Conservation (phyloP, 306 rosid species). For the Benincasa hispida region DNA sequence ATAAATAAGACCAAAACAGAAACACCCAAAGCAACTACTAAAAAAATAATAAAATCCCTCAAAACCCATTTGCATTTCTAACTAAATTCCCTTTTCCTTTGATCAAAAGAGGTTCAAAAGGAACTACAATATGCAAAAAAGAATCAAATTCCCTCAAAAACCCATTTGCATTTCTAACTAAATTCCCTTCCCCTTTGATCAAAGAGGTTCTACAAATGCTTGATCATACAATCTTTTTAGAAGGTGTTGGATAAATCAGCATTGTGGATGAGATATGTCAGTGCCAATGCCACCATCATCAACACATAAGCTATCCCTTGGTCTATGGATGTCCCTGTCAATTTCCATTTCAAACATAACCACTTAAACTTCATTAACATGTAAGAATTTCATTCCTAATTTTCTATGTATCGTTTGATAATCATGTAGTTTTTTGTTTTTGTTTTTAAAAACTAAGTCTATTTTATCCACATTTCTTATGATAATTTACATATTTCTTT, state of each 20-base stretch:
- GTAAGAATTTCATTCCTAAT: not conserved
- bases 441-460: too few species aligned
- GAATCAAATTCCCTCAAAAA: not conserved
- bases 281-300: constrained; percentile 65
- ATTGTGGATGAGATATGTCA: constrained; percentile 66
- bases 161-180: not conserved
- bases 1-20: not conserved
- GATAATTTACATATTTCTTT: too few species aligned
- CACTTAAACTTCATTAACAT: not conserved
- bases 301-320: constrained; percentile 73
- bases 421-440: too few species aligned
- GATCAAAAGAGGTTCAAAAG: not conserved
- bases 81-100: not conserved
- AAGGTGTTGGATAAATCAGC: constrained; percentile 28
- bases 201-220: not conserved
- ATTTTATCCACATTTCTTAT: too few species aligned
- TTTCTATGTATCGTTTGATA: too few species aligned
- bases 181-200: not conserved
- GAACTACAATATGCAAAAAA: not conserved
- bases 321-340: constrained; percentile 60
- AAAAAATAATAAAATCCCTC: not conserved
- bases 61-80: not conserved
- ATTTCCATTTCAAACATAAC: not conserved
- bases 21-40: not conserved
- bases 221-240: not conserved